Evolutionary conservation across 306 rosid species (phyloP).

Genomic region (Pyrus communis): DNA sequence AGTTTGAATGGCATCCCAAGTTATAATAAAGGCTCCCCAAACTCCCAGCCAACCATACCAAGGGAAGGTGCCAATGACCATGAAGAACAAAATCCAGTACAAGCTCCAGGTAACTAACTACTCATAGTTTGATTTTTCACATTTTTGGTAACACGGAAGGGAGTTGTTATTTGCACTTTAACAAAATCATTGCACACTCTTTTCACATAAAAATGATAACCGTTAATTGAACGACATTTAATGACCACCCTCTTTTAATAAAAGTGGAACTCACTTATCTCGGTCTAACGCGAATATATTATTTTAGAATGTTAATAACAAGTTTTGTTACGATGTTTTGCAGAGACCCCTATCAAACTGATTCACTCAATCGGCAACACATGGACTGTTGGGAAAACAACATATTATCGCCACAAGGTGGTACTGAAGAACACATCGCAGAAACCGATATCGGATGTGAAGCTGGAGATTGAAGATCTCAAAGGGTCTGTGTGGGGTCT

Average conservation of each 20-base stretch:
- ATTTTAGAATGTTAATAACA: too few relatives aligned
- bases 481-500: slow-evolving; percentile 76
- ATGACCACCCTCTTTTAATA: too few relatives aligned
- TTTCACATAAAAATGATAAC: too few relatives aligned
- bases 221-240: too few relatives aligned
- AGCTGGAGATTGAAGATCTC: slow-evolving; percentile 46
- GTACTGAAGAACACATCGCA: slow-evolving; percentile 56
- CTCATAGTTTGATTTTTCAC: too few relatives aligned
- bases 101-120: too few relatives aligned
- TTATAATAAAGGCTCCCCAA: slow-evolving; percentile 22
- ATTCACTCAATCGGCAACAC: slow-evolving; percentile 61
- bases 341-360: slow-evolving; percentile 47
- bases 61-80: slow-evolving; percentile 6
- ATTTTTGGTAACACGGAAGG: too few relatives aligned
- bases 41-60: slow-evolving; percentile 15
- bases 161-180: too few relatives aligned
- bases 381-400: slow-evolving; percentile 41
- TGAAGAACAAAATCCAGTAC: too few relatives aligned
- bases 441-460: slow-evolving; percentile 51
- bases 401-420: slow-evolving; percentile 68
- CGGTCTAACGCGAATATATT: too few relatives aligned
- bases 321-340: not conserved
- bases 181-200: too few relatives aligned
- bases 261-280: too few relatives aligned
- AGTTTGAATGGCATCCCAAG: slow-evolving; percentile 41